A percentile compares a stretch with the other conserved stretches of the same genome.
Conservation (phyloP, 805 yeast species). For the Wickerhamiella azyma region DNA sequence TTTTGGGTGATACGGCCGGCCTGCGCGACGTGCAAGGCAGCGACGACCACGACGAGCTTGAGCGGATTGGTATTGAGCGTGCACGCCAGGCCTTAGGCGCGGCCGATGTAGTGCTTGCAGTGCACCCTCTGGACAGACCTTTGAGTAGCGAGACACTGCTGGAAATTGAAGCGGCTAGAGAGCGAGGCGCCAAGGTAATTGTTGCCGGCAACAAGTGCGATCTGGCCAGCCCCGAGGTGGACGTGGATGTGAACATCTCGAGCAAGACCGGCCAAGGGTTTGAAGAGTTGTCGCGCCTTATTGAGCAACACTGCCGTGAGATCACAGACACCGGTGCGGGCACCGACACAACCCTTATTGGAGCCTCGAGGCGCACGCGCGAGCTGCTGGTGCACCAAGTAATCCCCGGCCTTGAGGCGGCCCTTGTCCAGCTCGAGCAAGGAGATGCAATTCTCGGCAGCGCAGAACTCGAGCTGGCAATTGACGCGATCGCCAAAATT, state of each 20-base stretch:
- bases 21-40: slow-evolving; percentile 31
- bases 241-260: slow-evolving; percentile 33
- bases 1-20: slow-evolving; percentile 90
- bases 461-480: slow-evolving; percentile 58
- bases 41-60: slow-evolving; percentile 38
- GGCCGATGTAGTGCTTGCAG: slow-evolving; percentile 58
- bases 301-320: slow-evolving; percentile 36
- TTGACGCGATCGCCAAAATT: slow-evolving; percentile 80
- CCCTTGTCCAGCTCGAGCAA: slow-evolving; percentile 21
- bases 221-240: slow-evolving; percentile 9
- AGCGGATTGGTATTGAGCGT: slow-evolving; percentile 65
- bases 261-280: slow-evolving; percentile 50
- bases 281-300: slow-evolving; percentile 28
- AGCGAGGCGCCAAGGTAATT: slow-evolving; percentile 18
- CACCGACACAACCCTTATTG: slow-evolving; percentile 45
- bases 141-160: slow-evolving; percentile 8
- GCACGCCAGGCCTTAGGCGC: slow-evolving; percentile 47
- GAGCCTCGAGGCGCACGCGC: slow-evolving; percentile 59
- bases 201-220: slow-evolving; percentile 26
- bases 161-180: slow-evolving; percentile 13
- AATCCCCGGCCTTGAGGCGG: slow-evolving; percentile 48
- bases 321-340: slow-evolving; percentile 32
- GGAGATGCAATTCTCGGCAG: slow-evolving; percentile 66
- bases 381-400: slow-evolving; percentile 70
- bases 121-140: slow-evolving; percentile 33